Evolutionary conservation across 2,329 filamentous ascomycete genomes (phyloP), one percentile per base, ranked within the genome.

Genomic region (Penicillium glabrum): DNA sequence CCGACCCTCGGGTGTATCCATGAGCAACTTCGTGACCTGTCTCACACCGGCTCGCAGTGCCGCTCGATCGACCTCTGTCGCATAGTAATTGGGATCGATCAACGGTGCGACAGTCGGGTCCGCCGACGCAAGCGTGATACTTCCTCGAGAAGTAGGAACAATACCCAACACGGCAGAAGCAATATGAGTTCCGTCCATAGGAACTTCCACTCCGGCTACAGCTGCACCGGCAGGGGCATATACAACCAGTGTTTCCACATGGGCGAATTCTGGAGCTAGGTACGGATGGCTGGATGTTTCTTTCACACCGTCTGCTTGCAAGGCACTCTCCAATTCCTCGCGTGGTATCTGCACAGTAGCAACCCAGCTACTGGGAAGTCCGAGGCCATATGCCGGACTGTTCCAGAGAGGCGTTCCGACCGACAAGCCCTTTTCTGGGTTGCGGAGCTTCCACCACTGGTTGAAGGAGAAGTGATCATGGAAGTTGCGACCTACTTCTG

Each of bases 351-450:
- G 19, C 5, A 41, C 19, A 21, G 39, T 41, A 19, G 39, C 39
- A 21, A 41, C 39, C 62, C 75, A 79, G 60, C 79, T 75, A 45
- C 67, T 53, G 0, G 76, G 75, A 4, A 67, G 59, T 1, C 76
- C 77, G 43, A 72, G 57, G 1, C 61, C 52, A 57, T 77, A 79
- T 21, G 76, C 72, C 0, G 73, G 71, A 48, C 72, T 60, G 1
- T 56, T 62, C 56, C 76, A 77, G 9, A 72, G 51, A 3, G 47
- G 47, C 4, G 3, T 74, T 68, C 55, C 43, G 37, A 75, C 72
- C 4, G 73, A 73, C 9, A 74, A 58, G 65, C 75, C 75, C 0
- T 68, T 67, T 7, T 67, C 69, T 14, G 70, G 68, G 21, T 39
- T 75, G 61, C 5, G 45, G 7, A 78, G 27, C 23, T 67, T 53